Evolutionary conservation across 192 early-diverging fungal species (phyloP).

Genomic region (Spinellus fusiger): DNA sequence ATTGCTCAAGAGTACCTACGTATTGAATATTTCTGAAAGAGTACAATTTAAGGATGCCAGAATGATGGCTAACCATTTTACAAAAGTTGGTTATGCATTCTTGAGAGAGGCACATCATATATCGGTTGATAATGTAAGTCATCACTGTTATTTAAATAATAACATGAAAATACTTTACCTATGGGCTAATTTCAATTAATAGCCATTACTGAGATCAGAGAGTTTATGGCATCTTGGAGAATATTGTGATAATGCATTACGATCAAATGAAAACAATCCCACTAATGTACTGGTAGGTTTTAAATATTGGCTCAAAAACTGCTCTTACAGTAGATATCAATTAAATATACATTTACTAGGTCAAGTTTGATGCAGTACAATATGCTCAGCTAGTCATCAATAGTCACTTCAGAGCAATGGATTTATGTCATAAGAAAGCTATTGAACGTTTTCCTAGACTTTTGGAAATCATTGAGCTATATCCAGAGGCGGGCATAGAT

Average conservation of each 20-base stretch:
- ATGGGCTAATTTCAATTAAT: constrained; percentile 12
- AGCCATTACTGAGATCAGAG: constrained; percentile 17
- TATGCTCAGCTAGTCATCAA: constrained; percentile 35
- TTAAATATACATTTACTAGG: not conserved
- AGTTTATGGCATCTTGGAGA: constrained; percentile 30
- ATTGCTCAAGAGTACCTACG: not conserved
- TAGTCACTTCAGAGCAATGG: constrained; percentile 50
- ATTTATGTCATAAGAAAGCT: constrained; percentile 42
- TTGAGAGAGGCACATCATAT: not conserved
- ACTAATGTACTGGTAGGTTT: not conserved
- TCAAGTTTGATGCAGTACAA: constrained; percentile 6
- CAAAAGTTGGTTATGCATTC: not conserved
- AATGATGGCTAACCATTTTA: not conserved
- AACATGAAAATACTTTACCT: not conserved
- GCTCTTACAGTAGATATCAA: too few species aligned
- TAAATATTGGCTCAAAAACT: too few species aligned
- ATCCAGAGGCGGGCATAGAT: constrained; percentile 24
- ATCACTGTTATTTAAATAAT: not conserved
- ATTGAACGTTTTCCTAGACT: constrained; percentile 63
- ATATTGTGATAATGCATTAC: constrained; percentile 49
- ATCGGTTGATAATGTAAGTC: not conserved
- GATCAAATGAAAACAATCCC: constrained; percentile 18
- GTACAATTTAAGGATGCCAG: not conserved
- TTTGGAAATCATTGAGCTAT: constrained; percentile 58
- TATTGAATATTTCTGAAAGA: not conserved